Conservation (phyloP, 2,329 filamentous ascomycete genomes). For the Cordyceps cateniannulata region DNA sequence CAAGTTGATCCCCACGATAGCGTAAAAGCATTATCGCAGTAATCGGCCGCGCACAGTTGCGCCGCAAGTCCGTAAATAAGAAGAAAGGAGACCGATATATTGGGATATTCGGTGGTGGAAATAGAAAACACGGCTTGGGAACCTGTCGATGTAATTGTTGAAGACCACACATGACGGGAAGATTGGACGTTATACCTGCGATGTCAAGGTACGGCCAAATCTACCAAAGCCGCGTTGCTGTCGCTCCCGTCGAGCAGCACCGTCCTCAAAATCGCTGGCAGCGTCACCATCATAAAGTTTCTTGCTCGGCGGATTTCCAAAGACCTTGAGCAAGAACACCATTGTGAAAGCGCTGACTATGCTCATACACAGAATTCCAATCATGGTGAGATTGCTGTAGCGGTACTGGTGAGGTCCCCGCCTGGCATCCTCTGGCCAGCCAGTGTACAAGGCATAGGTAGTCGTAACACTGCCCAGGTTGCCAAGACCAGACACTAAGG, state of each 20-base stretch:
- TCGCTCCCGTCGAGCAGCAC: constrained; percentile 52
- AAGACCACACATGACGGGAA: constrained; percentile 19
- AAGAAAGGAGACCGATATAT: constrained; percentile 26
- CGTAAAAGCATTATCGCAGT: constrained; percentile 47
- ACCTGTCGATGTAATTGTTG: constrained; percentile 22
- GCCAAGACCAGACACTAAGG: constrained; percentile 78
- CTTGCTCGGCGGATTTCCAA: constrained; percentile 46
- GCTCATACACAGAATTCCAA: constrained; percentile 74
- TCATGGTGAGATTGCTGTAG: constrained; percentile 81
- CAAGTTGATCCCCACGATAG: constrained; percentile 32
- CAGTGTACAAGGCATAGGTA: constrained; percentile 82
- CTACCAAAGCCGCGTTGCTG: constrained; percentile 52
- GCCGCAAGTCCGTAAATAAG: not conserved
- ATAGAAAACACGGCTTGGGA: not conserved
- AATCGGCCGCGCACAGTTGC: not conserved
- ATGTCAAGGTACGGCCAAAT: constrained; percentile 27
- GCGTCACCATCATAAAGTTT: constrained; percentile 37
- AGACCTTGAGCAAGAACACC: constrained; percentile 55
- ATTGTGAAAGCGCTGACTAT: constrained; percentile 66
- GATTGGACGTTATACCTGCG: constrained; percentile 18
- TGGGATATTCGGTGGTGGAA: constrained; percentile 26
- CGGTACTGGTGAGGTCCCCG: constrained; percentile 65
- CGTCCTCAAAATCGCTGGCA: constrained; percentile 47
- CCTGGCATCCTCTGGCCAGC: constrained; percentile 72
- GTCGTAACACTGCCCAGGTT: constrained; percentile 83